Base-by-base conservation (phyloP, 768 basidiomycete species). In the Lyophyllum decastes region DNA sequence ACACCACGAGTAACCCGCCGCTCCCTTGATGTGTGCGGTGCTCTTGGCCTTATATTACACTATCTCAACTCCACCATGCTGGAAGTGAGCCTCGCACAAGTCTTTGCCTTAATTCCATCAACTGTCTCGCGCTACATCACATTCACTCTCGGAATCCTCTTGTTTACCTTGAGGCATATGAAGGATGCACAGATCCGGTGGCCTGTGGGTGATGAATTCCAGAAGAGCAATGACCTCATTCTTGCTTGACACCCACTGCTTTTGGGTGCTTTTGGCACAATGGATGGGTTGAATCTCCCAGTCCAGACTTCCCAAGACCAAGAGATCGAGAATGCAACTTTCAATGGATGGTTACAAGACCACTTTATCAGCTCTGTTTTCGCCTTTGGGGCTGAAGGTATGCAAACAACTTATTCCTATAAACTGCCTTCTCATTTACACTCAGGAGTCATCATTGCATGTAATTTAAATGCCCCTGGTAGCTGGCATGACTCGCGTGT, bases 401-500 rank as follows among this genome's bases (percentile, higher is more conserved):
- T 11, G 30, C 11, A 11, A 11, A 6, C 30, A 33, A 5, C 6
- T 33, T 33, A 33, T 6, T 33, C 41, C 21, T 19, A 43, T 21
- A 11, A 43, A 8, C 30, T 54, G 2, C 24, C 16, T 7, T n/a
- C n/a, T n/a, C n/a, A n/a, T n/a, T n/a, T n/a, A n/a, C n/a, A n/a
- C n/a, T n/a, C n/a, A 81, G 78, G 76, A 8, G 50, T 58, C 7
- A 70, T 80, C 8, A 73, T 80, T 64, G 66, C 63, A 8, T 64
- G 61, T 9, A 61, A 65, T 21, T 47, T 75, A 14, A 81, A 81
- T 66, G 68, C 72, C 0, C 79, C 78, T 0, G 77, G 79, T 10
- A 81, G 79, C 60, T 83, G 79, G 80, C 82, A 82, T 63, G 76
- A 83, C 58, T 69, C 77, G 7, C 68, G 63, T 22, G 72, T 82